phyloP scores from a whole-genome alignment of 352 stramenopile genomes.

The Pythium sukuiense region DNA sequence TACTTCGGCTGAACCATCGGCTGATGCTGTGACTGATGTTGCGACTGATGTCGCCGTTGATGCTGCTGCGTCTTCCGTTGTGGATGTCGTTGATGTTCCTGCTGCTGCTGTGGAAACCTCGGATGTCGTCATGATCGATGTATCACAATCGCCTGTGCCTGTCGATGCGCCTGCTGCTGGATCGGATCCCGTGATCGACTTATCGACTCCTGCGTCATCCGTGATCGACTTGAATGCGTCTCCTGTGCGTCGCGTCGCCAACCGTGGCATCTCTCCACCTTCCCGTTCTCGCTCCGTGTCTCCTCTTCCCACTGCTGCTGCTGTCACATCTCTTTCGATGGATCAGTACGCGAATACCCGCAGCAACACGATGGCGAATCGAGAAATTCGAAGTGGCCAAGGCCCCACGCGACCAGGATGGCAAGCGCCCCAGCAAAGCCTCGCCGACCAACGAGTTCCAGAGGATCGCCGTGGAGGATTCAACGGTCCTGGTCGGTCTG shows the following conservation, averaged over 20 bases:
- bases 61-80: too few relatives aligned
- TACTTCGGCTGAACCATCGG: too few relatives aligned
- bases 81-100: too few relatives aligned
- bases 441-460: conserved; percentile 6
- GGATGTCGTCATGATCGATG: background rate
- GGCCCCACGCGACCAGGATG: conserved; percentile 4
- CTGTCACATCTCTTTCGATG: background rate
- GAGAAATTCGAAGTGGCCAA: background rate
- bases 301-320: background rate
- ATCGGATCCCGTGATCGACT: conserved; percentile 1
- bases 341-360: conserved; percentile 19
- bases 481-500: conserved; percentile 4
- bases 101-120: background rate
- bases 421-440: conserved; percentile 10
- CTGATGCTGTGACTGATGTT: conserved; percentile 7
- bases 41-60: background rate
- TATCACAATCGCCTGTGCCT: background rate
- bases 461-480: conserved; percentile 1
- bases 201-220: background rate
- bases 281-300: background rate
- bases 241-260: background rate
- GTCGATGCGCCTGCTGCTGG: background rate
- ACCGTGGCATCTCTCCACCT: background rate
- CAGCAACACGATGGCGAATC: background rate
- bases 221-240: background rate